Base-by-base conservation (phyloP, 495 filamentous ascomycete species). In the Penicillium manginii region DNA sequence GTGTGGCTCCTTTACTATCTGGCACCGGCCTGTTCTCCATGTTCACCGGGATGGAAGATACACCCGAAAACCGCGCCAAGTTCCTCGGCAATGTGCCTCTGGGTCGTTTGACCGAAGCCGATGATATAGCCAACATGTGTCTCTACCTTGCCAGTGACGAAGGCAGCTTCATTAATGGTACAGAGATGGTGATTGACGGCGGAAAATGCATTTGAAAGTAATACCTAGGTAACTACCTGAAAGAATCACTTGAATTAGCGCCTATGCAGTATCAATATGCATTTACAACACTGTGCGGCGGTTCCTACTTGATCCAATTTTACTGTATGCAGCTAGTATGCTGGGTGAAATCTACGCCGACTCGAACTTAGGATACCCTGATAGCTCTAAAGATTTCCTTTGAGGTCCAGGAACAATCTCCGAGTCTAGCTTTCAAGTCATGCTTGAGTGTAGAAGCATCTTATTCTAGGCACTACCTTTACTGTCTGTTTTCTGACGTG, bases 91-190 rank as follows among this genome's bases (percentile, higher is more conserved):
- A 84, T 50, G 83, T 91, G 21, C 88, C 87, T 12, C 74, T 91
- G 21, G 87, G 87, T 9, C 75, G 87, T 26, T 75, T 86, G 23
- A 84, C 82, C 14, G 83, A 87, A 22, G 82, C 83, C 1, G 77
- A 77, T n/a, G 87, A 91, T 66, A 80, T 91, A 46, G 85, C 85
- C 19, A 85, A 86, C 55, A 87, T 87, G 39, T 85, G 81, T 55
- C 75, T 86, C 15, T 90, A 86, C 65, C 70, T 91, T 33, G 87
- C 83, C 2, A 88, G 86, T 60, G 81, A 86, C 43, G 88, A 91
- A 59, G 84, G 83, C 0, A 75, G 79, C 17, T 91, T 90, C 64
- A 80, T 91, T 40, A 91, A 88, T n/a, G 88, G 87, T 1, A 81
- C 72, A 10, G 75, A 79, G 54, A 74, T 78, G 68, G 66, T 79